phyloP scores from a whole-genome alignment of 2,329 filamentous ascomycete genomes.

The Neofusicoccum parvum region DNA sequence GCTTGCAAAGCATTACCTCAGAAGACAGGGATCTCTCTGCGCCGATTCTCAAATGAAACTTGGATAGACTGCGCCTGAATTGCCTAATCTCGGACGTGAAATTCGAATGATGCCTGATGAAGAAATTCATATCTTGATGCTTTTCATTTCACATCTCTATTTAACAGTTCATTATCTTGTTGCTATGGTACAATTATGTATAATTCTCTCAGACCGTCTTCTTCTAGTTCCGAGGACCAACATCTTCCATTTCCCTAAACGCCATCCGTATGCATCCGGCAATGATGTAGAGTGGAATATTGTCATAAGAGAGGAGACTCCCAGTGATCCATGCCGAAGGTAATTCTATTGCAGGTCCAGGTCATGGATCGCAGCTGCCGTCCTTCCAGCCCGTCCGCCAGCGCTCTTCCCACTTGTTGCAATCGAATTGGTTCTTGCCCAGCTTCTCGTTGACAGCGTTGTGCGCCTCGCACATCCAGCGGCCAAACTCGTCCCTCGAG shows the following conservation, averaged over 20 bases:
- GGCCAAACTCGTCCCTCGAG: slow-evolving; percentile 69
- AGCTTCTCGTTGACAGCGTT: slow-evolving; percentile 88
- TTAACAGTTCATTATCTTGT: not conserved
- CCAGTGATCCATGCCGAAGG: no score
- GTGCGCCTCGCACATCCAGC: slow-evolving; percentile 83
- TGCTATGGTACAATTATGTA: not conserved
- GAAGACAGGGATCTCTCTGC: slow-evolving; percentile 10
- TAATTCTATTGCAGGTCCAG: no score
- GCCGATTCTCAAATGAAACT: slow-evolving; percentile 9
- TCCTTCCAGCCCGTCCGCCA: slow-evolving; percentile 89
- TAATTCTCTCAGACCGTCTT: not conserved
- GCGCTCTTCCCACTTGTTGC: slow-evolving; percentile 84
- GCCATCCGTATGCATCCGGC: not conserved
- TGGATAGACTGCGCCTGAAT: slow-evolving; percentile 4
- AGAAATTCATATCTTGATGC: not conserved
- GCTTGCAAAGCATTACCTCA: slow-evolving; percentile 12
- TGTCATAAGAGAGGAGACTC: not conserved
- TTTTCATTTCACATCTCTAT: no score
- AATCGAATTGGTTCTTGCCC: slow-evolving; percentile 91
- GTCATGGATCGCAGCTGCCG: slow-evolving; percentile 61
- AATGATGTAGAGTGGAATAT: not conserved
- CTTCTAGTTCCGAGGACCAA: not conserved
- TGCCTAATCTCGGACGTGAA: no score
- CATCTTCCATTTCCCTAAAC: not conserved
- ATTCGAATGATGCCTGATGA: no score